Evolutionary conservation across 345 rosid genomes (phyloP), one percentile per base, ranked within the genome.

Genomic region (Eucalyptus tenuipes): DNA sequence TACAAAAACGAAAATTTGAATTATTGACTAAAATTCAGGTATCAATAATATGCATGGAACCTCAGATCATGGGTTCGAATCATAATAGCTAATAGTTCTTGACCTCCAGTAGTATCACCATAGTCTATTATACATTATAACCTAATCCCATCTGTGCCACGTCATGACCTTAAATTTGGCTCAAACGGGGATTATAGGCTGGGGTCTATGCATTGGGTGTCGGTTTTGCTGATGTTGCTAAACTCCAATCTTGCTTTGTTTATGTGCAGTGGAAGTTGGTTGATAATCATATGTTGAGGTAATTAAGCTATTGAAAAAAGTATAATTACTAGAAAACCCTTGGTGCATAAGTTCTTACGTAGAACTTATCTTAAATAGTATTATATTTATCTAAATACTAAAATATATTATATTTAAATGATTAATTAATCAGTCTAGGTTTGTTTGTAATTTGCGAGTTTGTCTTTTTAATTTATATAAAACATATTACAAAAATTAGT

Each of bases 381-480:
- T n/a, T n/a, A 64, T n/a, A 64, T 14, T 64, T 14, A 64, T 64
- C 4, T 64, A n/a, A 64, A 5, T 14, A n/a, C 8, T 66, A 15
- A 5, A 2, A 31, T n/a, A n/a, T n/a, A 3, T 57, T 24, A 24
- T 15, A 66, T 66, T 66, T n/a, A 66, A n/a, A 8, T 66, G 11
- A 64, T 64, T 64, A 33, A 64, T n/a, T 64, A 64, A 64, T 14
- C 75, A 7, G 1, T 64, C 18, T n/a, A 64, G 75, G 10, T 64
- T n/a, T n/a, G 33, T 14, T 8, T 14, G 10, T 4, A 64, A 13
- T 61, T 29, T 4, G 1, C 0, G 3, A 7, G 17, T 3, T 61
- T 29, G 29, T 64, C n/a, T 13, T 13, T 59, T 3, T 3, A 37
- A n/a, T 61, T 29, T 29, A 61, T 61, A 27, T 61, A 61, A 61